These are phyloP conservation scores for Pichia californica DNA, from an alignment of 805 yeast genomes.

Conservation along the genomic window DNA sequence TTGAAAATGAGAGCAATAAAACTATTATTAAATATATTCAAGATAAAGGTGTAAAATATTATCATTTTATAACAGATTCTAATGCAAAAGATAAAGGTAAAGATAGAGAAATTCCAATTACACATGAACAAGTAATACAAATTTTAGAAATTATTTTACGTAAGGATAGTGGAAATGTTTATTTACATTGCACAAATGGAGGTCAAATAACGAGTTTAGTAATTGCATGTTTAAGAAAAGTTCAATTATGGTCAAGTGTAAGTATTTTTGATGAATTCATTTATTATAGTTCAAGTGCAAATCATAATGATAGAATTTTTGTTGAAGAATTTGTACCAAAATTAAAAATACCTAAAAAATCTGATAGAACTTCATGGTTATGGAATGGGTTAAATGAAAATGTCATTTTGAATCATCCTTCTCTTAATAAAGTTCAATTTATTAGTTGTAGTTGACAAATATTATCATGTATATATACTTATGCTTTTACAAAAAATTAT, in stretches of 20 bases:
- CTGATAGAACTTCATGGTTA: constrained; percentile 51
- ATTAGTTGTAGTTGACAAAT: background rate
- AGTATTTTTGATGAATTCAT: constrained; percentile 83
- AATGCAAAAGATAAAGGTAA: constrained; percentile 65
- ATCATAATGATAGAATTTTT: constrained; percentile 75
- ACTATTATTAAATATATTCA: constrained; percentile 46
- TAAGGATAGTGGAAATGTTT: constrained; percentile 58
- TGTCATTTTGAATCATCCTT: constrained; percentile 53
- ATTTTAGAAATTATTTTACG: constrained; percentile 61
- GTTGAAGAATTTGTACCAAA: constrained; percentile 73
- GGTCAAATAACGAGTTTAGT: constrained; percentile 80
- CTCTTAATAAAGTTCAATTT: constrained; percentile 27
- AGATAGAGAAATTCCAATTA: constrained; percentile 78
- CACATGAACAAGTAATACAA: constrained; percentile 50
- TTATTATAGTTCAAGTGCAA: constrained; percentile 67
- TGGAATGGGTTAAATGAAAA: constrained; percentile 60
- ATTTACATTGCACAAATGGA: constrained; percentile 84
- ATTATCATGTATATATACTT: background rate
- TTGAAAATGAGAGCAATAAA: constrained; percentile 33
- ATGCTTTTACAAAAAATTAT: background rate
- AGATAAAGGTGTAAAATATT: constrained; percentile 46
- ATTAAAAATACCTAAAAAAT: constrained; percentile 40
- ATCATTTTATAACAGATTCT: constrained; percentile 63
- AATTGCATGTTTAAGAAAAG: constrained; percentile 78
- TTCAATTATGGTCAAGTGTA: constrained; percentile 83